Evolutionary conservation across 345 rosid genomes (phyloP), one percentile per base, ranked within the genome.

Genomic region (Populus pruinosa): DNA sequence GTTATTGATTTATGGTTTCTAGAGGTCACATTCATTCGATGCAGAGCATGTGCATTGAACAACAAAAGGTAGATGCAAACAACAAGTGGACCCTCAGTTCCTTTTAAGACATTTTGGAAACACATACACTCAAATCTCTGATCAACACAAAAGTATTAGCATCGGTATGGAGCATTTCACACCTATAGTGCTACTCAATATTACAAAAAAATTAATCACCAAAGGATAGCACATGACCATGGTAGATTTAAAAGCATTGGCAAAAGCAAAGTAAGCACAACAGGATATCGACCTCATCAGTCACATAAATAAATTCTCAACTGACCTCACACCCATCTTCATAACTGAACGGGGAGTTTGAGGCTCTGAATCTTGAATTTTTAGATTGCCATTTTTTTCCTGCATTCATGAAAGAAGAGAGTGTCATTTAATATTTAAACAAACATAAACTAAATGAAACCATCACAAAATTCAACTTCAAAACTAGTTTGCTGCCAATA

Each of bases 351-450:
- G 90, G 72, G 99, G 98, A 81, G 98, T 96, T 77, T 90, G 92
- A 79, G 99, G 99, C 93, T 93, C 99, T 8, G 97, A 91, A 80
- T 93, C 98, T 81, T 89, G 97, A 84, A 86, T 81, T 86, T 89
- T 96, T 68, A 79, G 78, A 80, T 93, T 97, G 69, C 90, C 97
- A 85, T 90, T 90, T 85, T 89, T 90, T 71, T 93, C 99, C 99
- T 96, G 93, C 72, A 85, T 75, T 68, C 64, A 76, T 55, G 63
- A 81, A 72, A 44, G 62, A n/a, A 33, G 5, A 73, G 12, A 79
- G 71, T 33, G 49, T 18, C 65, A 74, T 56, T 31, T 53, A 27
- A 49, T 36, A 55, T 63, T n/a, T 33, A 43, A 33, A 13, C 43
- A 41, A n/a, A 29, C 3, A 6, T 27, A 14, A 70, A 21, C 38